Evolutionary conservation across 495 filamentous ascomycete species (phyloP), one percentile per base, ranked within the genome.

Genomic region (Xylaria venustula): DNA sequence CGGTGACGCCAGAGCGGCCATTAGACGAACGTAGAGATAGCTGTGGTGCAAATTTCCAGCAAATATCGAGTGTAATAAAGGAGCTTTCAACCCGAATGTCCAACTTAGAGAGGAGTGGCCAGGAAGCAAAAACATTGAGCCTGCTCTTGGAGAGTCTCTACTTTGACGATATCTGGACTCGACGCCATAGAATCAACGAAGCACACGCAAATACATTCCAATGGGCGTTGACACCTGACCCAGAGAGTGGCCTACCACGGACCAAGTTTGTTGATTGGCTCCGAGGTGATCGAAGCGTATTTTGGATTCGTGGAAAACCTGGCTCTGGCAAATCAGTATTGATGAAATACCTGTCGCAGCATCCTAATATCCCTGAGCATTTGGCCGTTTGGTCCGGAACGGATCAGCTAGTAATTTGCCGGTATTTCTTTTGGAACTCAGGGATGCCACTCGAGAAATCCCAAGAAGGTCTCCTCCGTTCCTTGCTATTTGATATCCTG

Each of bases 261-360:
- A 15, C 37, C 7, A 40, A 40, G 7, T 40, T 40, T 15, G 37
- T 40, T 12, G 37, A 40, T 3, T 40, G 37, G 37, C 37, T 40
- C 7, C 37, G 37, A 8, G 37, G 14, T 8, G 37, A 40, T 15
- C 7, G 14, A 8, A 40, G 64, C 6, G 52, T 73, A 6, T 75
- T 70, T 48, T 78, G 74, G 74, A 42, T 78, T 3, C 67, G 63
- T 0, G 77, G 77, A 1, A 76, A 76, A 57, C 61, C 73, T 0
- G 75, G 71, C 2, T 74, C 67, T 1, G 74, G 74, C 0, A 79
- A 79, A 54, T 77, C 74, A 2, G 77, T 73, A 1, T 60, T 79
- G 12, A 78, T 77, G 75, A 73, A 71, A 30, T 76, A 64, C 30
- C 19, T 78, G 1, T 54, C 61, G 2, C 58, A 68, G 19, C 40